A percentile compares a stretch with the other conserved stretches of the same genome.
Evolutionary conservation across 306 rosid genomes (phyloP).

Genomic region (Trifolium fragiferum): DNA sequence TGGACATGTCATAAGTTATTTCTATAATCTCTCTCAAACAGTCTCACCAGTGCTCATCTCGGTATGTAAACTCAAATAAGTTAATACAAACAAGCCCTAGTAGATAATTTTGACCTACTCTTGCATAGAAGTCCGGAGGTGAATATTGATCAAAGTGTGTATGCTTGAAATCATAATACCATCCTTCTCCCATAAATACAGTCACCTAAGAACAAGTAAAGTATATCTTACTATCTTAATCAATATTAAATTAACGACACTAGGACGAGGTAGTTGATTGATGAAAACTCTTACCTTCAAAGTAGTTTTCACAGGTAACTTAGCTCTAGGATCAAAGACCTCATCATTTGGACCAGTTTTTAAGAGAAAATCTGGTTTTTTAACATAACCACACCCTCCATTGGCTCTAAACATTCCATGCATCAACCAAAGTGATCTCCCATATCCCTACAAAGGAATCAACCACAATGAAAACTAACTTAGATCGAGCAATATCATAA

Average conservation of each 20-base stretch:
- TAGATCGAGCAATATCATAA: slow-evolving; percentile 6
- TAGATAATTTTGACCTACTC: slow-evolving; percentile 62
- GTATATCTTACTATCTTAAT: slow-evolving; percentile 24
- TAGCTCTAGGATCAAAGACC: slow-evolving; percentile 73
- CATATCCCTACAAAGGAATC: slow-evolving; percentile 72
- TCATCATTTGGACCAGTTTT: slow-evolving; percentile 54
- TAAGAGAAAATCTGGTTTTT: slow-evolving; percentile 85
- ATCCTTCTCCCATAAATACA: slow-evolving; percentile 96
- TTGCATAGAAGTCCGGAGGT: slow-evolving; percentile 95
- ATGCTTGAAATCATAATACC: slow-evolving; percentile 81
- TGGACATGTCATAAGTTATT: too few species aligned
- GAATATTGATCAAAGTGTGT: slow-evolving; percentile 91
- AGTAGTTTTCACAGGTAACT: slow-evolving; percentile 68
- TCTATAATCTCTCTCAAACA: background rate
- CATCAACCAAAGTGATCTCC: slow-evolving; percentile 98
- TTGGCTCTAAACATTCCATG: slow-evolving; percentile 97
- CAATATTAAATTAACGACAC: slow-evolving; percentile 20
- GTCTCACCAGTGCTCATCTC: background rate
- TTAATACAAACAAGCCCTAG: background rate
- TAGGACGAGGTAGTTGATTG: slow-evolving; percentile 10
- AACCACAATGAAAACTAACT: slow-evolving; percentile 28
- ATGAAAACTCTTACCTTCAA: slow-evolving; percentile 63
- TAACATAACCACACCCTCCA: slow-evolving; percentile 92
- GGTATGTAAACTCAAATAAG: background rate
- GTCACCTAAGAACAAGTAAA: slow-evolving; percentile 68